phyloP scores from a whole-genome alignment of 768 basidiomycete species.

The Mycena indigotica region DNA sequence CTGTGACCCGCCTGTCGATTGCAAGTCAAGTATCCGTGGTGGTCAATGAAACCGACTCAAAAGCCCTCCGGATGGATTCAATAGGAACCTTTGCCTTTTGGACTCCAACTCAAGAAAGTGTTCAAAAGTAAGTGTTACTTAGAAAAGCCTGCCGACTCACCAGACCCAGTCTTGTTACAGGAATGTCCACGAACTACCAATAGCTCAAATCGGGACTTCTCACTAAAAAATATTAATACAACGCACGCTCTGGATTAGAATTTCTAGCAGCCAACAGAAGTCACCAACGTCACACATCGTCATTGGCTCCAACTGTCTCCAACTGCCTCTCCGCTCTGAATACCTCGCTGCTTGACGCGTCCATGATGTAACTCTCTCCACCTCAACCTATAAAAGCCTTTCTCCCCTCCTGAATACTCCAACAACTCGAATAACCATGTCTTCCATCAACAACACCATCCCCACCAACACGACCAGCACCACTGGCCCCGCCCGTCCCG shows the following conservation, averaged over 20 bases:
- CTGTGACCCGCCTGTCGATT: too few species aligned
- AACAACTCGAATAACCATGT: conserved; percentile 4
- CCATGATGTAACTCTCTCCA: neutral
- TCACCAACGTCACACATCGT: neutral
- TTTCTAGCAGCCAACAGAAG: too few species aligned
- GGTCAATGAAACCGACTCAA: neutral
- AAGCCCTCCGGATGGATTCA: neutral
- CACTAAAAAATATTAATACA: too few species aligned
- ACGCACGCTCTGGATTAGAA: too few species aligned
- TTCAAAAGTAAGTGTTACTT: too few species aligned
- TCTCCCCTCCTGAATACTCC: too few species aligned
- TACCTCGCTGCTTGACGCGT: too few species aligned
- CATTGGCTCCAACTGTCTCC: neutral
- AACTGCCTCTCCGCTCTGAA: too few species aligned
- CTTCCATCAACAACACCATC: conserved; percentile 11
- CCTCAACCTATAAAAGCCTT: neutral
- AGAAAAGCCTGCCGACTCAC: too few species aligned
- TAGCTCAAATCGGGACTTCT: too few species aligned
- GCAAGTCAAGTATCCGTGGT: neutral
- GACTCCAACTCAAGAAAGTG: neutral
- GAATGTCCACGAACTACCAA: too few species aligned
- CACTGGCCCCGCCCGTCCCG: conserved; percentile 26
- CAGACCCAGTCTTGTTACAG: too few species aligned
- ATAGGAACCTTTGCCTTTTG: neutral
- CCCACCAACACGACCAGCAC: neutral